Conservation (phyloP, 768 basidiomycete genomes). For the Serendipita sp. region DNA sequence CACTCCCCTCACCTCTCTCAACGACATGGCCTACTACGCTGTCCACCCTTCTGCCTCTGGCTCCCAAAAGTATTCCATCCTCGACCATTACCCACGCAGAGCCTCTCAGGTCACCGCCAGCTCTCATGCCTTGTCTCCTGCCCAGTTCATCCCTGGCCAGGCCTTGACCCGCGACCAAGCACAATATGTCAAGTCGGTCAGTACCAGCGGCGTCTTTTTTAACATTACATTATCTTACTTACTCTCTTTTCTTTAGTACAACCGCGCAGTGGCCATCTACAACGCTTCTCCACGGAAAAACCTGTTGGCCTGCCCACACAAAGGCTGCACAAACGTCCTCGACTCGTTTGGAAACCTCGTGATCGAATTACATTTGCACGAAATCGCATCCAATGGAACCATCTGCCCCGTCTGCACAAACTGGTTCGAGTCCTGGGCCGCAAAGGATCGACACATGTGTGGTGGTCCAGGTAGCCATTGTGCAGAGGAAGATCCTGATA, state of each 20-base stretch:
- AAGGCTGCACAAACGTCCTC: conserved; percentile 4
- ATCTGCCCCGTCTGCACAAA: conserved; percentile 1
- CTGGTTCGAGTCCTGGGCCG: conserved; percentile 1
- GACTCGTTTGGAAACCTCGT: conserved; percentile 1
- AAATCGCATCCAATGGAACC: background rate
- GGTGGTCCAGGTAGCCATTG: background rate
- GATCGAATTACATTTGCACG: background rate
- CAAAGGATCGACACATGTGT: conserved; percentile 2
- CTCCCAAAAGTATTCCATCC: conserved; percentile 4
- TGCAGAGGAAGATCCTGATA: background rate
- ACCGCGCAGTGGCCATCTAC: conserved; percentile 4
- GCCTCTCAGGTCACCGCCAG: background rate
- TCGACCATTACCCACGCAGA: background rate
- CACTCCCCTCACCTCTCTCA: too few relatives aligned
- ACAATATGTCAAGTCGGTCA: conserved; percentile 4
- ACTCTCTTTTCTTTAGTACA: background rate
- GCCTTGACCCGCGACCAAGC: conserved; percentile 2
- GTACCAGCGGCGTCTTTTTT: background rate
- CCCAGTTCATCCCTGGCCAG: conserved; percentile 4
- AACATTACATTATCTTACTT: background rate
- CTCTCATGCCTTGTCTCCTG: background rate
- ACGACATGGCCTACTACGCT: background rate
- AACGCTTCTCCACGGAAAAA: conserved; percentile 2
- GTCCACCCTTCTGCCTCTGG: background rate
- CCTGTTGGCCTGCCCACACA: background rate